Evolutionary conservation across 371 early-diverging fungal genomes (phyloP).

Genomic region (Coemansia linderi): DNA sequence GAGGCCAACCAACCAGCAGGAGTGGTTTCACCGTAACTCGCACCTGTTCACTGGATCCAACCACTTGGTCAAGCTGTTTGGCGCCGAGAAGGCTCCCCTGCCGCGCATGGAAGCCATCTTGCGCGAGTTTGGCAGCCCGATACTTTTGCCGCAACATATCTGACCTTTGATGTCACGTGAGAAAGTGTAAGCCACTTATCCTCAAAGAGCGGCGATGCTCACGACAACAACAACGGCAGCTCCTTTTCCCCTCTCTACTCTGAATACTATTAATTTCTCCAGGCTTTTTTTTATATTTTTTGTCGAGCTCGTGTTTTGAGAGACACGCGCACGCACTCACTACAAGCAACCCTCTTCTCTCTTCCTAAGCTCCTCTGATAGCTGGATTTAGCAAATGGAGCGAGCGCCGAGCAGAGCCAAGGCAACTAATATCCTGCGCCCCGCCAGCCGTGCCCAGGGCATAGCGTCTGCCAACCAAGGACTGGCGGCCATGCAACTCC

Average conservation of each 20-base stretch:
- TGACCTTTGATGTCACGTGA: not conserved
- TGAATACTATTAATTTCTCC: not conserved
- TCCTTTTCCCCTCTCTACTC: not conserved
- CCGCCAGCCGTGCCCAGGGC: slow-evolving; percentile 48
- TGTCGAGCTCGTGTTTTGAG: not conserved
- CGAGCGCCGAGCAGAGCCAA: slow-evolving; percentile 51
- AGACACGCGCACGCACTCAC: not conserved
- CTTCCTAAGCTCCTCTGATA: not conserved
- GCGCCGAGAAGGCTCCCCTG: slow-evolving; percentile 26
- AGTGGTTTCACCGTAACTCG: slow-evolving; percentile 47
- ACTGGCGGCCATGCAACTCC: slow-evolving; percentile 10
- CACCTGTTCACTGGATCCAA: slow-evolving; percentile 52
- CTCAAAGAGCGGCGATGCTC: not conserved
- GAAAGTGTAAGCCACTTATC: not conserved
- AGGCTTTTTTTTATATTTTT: not conserved
- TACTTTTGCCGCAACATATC: slow-evolving; percentile 25
- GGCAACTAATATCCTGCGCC: slow-evolving; percentile 47
- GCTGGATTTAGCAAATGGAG: slow-evolving; percentile 26
- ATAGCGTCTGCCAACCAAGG: slow-evolving; percentile 9
- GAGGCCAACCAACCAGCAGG: slow-evolving; percentile 27
- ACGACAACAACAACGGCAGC: not conserved
- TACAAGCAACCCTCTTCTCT: not conserved
- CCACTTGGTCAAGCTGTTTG: slow-evolving; percentile 45
- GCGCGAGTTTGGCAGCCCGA: slow-evolving; percentile 31
- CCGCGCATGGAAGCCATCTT: slow-evolving; percentile 31